These are phyloP conservation scores for Magnaporthales sp. DNA, from an alignment of 2,329 filamentous ascomycete species.

Conservation along the genomic window DNA sequence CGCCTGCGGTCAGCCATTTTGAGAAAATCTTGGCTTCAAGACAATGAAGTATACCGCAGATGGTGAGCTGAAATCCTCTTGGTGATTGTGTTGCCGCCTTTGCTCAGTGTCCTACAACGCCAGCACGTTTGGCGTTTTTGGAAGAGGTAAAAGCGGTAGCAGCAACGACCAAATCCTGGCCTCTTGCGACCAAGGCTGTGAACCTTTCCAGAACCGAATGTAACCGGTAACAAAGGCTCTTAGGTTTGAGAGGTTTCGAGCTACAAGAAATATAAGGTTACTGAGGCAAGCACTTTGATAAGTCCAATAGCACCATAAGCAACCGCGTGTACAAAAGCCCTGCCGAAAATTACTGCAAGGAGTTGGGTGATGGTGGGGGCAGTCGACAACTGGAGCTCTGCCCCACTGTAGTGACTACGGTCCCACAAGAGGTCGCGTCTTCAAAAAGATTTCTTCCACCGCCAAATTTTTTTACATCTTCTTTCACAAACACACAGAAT, in stretches of 20 bases:
- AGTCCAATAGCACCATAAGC: background rate
- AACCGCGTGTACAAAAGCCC: background rate
- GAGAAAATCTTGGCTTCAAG: background rate
- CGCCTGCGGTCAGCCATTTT: conserved; percentile 76
- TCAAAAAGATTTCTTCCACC: conserved; percentile 4
- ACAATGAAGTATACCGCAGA: background rate
- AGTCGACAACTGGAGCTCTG: background rate
- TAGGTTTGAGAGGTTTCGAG: background rate
- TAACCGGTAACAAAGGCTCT: background rate
- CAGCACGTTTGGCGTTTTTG: background rate
- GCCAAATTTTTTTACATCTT: background rate
- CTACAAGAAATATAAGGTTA: background rate
- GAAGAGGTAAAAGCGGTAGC: background rate
- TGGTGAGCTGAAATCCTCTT: background rate
- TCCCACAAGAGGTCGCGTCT: conserved; percentile 3
- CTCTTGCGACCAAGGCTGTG: background rate
- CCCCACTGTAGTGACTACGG: background rate
- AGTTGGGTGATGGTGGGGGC: background rate
- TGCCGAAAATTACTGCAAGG: background rate
- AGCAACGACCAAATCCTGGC: background rate
- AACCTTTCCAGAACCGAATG: background rate
- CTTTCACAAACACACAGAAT: background rate
- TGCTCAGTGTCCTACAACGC: background rate
- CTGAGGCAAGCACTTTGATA: background rate
- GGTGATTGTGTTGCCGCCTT: background rate